Evolutionary conservation across 257 asterid genomes (phyloP), one percentile per base, ranked within the genome.

Genomic region (Craterostigma plantagineum): DNA sequence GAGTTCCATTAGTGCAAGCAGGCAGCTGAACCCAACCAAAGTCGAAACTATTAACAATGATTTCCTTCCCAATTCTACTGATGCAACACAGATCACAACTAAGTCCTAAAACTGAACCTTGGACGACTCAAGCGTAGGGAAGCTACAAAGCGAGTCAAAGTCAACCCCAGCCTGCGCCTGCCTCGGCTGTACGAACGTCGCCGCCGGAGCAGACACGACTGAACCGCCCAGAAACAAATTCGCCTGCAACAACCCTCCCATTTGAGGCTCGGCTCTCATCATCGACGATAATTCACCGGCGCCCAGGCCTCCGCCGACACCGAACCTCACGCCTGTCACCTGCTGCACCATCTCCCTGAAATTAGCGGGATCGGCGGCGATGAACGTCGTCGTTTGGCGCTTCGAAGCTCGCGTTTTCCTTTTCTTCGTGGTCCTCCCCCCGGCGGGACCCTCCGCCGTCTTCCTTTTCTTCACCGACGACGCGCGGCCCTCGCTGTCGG

Each of bases 351-450:
- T 62, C 65, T 46, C 62, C 62, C 69, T 45, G 60, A 72, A 72
- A 38, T 72, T 65, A 46, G 60, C 70, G 5, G 70, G 69, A 56
- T 72, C 81, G 38, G 70, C 70, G 7, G 53, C 13, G 57, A 64
- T 53, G 43, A 62, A 68, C 62, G 73, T 72, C 64, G 73, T 65
- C 60, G 51, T 44, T 3, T 67, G 51, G 3, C 76, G 60, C 66
- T 69, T 82, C 44, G 87, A 63, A 11, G 78, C 79, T 23, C 97
- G 87, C 14, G 93, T 33, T 69, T 71, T 82, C 39, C 93, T 54
- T 60, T 87, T 87, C 13, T 72, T 34, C 4, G 66, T 68, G 62
- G 69, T 69, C 16, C 92, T 90, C n/a, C 35, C 48, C 7, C 38
- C 59, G 51, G 63, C 56, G 55, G 59, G 34, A 38, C 39, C 43